Conservation (phyloP, 495 filamentous ascomycete genomes). For the Podospora fimiseda region DNA sequence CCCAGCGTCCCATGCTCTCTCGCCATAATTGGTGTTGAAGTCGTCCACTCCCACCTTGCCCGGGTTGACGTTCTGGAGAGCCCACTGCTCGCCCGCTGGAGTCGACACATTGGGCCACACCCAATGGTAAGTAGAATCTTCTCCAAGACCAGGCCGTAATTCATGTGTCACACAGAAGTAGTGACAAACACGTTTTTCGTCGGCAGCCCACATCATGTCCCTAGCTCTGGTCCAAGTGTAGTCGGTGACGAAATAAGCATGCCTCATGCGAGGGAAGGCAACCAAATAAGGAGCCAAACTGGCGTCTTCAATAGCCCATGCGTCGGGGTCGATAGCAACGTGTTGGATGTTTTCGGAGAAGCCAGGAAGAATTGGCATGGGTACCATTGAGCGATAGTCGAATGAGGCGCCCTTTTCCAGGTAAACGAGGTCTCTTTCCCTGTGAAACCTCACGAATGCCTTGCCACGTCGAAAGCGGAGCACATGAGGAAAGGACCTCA, state of each 20-base stretch:
- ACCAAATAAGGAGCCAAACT: background rate
- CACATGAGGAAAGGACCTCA: slow-evolving; percentile 28
- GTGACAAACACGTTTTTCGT: slow-evolving; percentile 8
- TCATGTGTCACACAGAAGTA: slow-evolving; percentile 16
- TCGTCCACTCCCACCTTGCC: background rate
- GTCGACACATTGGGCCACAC: slow-evolving; percentile 32
- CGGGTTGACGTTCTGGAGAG: background rate
- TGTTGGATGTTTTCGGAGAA: slow-evolving; percentile 21
- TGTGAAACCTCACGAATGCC: slow-evolving; percentile 26
- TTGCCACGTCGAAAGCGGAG: slow-evolving; percentile 7
- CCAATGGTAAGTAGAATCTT: slow-evolving; percentile 17
- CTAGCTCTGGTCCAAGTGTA: background rate
- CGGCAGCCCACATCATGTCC: slow-evolving; percentile 25
- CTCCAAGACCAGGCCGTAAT: slow-evolving; percentile 6
- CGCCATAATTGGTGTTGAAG: background rate
- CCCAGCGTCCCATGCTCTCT: slow-evolving; percentile 2
- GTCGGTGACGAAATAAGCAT: slow-evolving; percentile 10
- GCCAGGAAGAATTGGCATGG: background rate
- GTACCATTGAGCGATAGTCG: background rate
- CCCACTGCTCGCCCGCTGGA: background rate
- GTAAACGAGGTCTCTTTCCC: slow-evolving; percentile 27
- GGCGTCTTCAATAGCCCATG: background rate
- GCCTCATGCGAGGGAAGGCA: slow-evolving; percentile 12
- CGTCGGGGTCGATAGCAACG: slow-evolving; percentile 11
- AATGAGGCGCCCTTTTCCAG: background rate